phyloP scores from a whole-genome alignment of 2,329 filamentous ascomycete species.

The Colletotrichum ledebouriae region DNA sequence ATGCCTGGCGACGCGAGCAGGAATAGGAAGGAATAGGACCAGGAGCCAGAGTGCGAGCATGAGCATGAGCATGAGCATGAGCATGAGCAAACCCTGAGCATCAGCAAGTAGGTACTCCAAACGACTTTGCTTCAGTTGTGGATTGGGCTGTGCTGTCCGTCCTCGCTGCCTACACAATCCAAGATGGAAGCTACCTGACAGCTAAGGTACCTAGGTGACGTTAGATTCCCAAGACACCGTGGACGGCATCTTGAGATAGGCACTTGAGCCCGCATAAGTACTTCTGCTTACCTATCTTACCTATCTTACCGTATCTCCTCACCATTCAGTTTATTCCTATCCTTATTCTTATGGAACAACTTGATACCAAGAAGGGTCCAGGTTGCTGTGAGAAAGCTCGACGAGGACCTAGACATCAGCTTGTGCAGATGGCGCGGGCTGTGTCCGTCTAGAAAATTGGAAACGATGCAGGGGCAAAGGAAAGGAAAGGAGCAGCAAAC shows the following conservation, averaged over 20 bases:
- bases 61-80: no score
- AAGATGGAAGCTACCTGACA: slow-evolving; percentile 28
- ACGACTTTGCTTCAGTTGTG: slow-evolving; percentile 28
- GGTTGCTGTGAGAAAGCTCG: slow-evolving; percentile 4
- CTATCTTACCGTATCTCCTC: slow-evolving; percentile 12
- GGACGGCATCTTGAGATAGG: slow-evolving; percentile 7
- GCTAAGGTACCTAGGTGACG: slow-evolving; percentile 10
- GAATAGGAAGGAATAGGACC: no score
- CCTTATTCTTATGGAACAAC: neutral
- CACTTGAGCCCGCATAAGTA: slow-evolving; percentile 2
- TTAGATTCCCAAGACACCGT: slow-evolving; percentile 16
- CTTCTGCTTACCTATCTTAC: slow-evolving; percentile 2
- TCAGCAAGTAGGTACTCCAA: no score
- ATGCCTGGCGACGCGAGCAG: no score
- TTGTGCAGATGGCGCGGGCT: slow-evolving; percentile 18
- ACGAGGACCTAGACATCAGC: slow-evolving; percentile 27
- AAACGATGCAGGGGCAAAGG: slow-evolving; percentile 8
- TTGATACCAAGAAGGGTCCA: neutral
- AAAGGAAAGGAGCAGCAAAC: neutral
- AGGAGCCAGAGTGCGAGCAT: no score
- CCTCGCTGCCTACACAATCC: slow-evolving; percentile 14
- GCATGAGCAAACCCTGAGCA: no score
- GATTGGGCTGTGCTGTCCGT: slow-evolving; percentile 25
- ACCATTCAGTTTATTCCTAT: no score
- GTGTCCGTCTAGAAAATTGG: slow-evolving; percentile 22